A percentile compares a stretch with the other conserved stretches of the same genome.
These are phyloP conservation scores for Nasturtium officinale DNA, from an alignment of 345 rosid species.

Conservation along the genomic window DNA sequence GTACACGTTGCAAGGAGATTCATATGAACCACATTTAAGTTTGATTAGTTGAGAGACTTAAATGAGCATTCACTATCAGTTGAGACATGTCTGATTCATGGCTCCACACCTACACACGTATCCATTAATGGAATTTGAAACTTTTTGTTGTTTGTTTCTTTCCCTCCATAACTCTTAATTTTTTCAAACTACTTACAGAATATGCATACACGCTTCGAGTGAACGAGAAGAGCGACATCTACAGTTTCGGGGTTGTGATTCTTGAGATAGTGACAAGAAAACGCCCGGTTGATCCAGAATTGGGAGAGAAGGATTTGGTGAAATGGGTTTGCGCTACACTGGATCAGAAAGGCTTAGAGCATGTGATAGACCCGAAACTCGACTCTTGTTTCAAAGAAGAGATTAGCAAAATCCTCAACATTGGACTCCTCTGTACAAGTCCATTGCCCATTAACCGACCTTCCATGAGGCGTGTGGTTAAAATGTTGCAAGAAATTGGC, in stretches of 20 bases:
- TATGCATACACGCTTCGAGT: constrained; percentile 96
- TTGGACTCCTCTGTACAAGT: constrained; percentile 83
- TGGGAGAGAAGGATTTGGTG: constrained; percentile 91
- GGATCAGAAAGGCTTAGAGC: constrained; percentile 79
- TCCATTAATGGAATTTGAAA: constrained; percentile 21
- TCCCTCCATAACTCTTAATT: constrained; percentile 26
- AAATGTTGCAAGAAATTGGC: constrained; percentile 78
- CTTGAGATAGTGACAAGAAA: constrained; percentile 90
- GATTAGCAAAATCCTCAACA: constrained; percentile 78
- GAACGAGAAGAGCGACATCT: constrained; percentile 98
- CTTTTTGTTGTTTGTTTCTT: neutral
- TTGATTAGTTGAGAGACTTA: constrained; percentile 36
- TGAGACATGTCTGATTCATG: constrained; percentile 36
- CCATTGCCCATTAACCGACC: constrained; percentile 95
- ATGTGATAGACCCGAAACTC: constrained; percentile 77
- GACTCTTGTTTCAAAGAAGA: constrained; percentile 87
- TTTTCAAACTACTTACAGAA: constrained; percentile 54
- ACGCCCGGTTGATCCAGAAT: constrained; percentile 76
- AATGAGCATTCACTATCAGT: constrained; percentile 42
- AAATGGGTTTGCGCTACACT: constrained; percentile 86
- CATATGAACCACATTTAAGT: constrained; percentile 26
- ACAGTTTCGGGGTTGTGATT: constrained; percentile 95
- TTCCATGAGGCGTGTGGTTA: constrained; percentile 92
- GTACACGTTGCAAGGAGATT: constrained; percentile 31
- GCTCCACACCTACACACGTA: constrained; percentile 37